These are phyloP conservation scores for Limnomonas spitsbergensis DNA, from an alignment of 139 green algal genomes.

Conservation along the genomic window DNA sequence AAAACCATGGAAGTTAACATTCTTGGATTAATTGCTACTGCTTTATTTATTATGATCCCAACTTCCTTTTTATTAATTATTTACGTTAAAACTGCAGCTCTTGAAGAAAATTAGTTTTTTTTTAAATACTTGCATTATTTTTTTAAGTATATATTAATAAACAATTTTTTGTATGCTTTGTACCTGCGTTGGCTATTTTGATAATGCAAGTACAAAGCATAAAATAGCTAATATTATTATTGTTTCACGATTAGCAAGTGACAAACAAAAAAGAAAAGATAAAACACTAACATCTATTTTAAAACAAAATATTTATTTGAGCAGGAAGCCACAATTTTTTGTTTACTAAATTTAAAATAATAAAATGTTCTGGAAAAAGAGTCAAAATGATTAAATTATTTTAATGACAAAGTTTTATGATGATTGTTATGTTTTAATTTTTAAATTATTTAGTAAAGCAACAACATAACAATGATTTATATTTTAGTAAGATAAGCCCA, in stretches of 20 bases:
- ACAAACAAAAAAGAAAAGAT: background rate
- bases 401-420: no score
- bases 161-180: background rate
- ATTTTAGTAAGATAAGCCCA: no score
- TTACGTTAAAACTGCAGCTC: constrained; percentile 25
- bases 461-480: no score
- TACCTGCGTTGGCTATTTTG: background rate
- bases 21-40: constrained; percentile 49
- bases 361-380: no score
- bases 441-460: no score
- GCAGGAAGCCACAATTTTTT: background rate
- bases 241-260: background rate
- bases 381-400: no score
- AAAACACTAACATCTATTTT: background rate
- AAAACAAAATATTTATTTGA: background rate
- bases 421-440: no score
- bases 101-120: constrained; percentile 4
- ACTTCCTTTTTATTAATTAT: constrained; percentile 57
- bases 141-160: constrained; percentile 3
- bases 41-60: constrained; percentile 57
- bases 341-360: no score
- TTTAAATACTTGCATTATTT: background rate
- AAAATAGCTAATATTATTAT: background rate
- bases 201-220: background rate
- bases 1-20: constrained; percentile 57